Evolutionary conservation across 768 basidiomycete genomes (phyloP).

Genomic region (Dioszegia aurantiaca): DNA sequence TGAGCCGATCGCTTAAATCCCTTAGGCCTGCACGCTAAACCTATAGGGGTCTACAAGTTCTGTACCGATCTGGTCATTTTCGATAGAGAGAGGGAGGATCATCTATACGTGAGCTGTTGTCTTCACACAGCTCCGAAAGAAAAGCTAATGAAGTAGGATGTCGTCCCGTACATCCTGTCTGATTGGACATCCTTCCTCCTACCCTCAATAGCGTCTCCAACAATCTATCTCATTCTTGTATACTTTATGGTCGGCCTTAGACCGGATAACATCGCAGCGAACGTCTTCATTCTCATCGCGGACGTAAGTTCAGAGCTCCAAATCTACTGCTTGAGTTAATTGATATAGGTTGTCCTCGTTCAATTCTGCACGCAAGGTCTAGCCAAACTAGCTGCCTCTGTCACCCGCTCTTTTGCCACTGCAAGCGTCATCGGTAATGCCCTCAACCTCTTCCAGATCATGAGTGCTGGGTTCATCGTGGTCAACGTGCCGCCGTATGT

Average conservation of each 20-base stretch:
- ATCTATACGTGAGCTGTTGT: constrained; percentile 34
- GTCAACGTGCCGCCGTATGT: constrained; percentile 50
- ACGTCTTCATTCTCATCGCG: constrained; percentile 52
- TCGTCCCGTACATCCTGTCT: constrained; percentile 54
- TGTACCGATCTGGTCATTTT: constrained; percentile 55
- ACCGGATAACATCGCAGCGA: constrained; percentile 52
- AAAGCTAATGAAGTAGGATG: constrained; percentile 36
- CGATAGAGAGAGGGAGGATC: constrained; percentile 56
- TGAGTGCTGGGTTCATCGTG: constrained; percentile 43
- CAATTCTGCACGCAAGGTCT: constrained; percentile 36
- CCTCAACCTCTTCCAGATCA: constrained; percentile 38
- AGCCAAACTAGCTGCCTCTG: constrained; percentile 29
- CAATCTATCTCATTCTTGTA: constrained; percentile 46
- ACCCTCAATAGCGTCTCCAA: constrained; percentile 52
- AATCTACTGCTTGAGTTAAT: background rate
- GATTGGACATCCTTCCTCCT: constrained; percentile 54
- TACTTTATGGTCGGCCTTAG: constrained; percentile 53
- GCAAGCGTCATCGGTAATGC: constrained; percentile 37
- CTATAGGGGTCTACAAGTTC: constrained; percentile 50
- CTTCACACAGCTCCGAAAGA: background rate
- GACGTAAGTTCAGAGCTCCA: constrained; percentile 32
- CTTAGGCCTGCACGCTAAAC: constrained; percentile 1
- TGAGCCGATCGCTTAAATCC: constrained; percentile 9
- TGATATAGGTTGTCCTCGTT: constrained; percentile 31
- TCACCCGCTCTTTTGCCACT: constrained; percentile 30